A percentile compares a stretch with the other conserved stretches of the same genome.
phyloP scores from a whole-genome alignment of 495 filamentous ascomycete genomes.

The Daldinia vernicosa region DNA sequence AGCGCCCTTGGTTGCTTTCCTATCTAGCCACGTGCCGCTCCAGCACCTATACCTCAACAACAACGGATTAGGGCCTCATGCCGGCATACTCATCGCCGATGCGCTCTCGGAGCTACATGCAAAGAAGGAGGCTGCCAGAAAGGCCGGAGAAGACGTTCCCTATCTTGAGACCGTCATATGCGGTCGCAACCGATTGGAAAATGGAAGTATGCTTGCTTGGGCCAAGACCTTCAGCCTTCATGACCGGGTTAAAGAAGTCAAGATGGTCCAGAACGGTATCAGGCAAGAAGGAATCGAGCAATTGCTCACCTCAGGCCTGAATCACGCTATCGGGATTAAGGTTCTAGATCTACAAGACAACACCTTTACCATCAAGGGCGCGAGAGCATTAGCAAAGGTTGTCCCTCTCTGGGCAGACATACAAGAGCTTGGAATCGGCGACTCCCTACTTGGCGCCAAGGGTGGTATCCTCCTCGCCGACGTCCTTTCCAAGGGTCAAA shows the following conservation, averaged over 20 bases:
- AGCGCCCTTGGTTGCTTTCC: slow-evolving; percentile 83
- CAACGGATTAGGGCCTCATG: slow-evolving; percentile 94
- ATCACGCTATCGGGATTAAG: slow-evolving; percentile 68
- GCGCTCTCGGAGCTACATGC: slow-evolving; percentile 76
- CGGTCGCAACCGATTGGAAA: slow-evolving; percentile 94
- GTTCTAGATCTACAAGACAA: slow-evolving; percentile 95
- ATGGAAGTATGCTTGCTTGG: slow-evolving; percentile 95
- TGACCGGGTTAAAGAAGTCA: slow-evolving; percentile 79
- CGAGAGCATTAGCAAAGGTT: slow-evolving; percentile 78
- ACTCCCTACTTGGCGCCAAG: slow-evolving; percentile 83
- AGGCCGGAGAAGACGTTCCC: slow-evolving; percentile 71
- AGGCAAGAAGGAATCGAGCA: slow-evolving; percentile 87
- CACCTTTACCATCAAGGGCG: slow-evolving; percentile 86
- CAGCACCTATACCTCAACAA: slow-evolving; percentile 95
- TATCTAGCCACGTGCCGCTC: slow-evolving; percentile 83
- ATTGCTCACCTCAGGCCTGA: slow-evolving; percentile 79
- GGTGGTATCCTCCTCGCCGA: slow-evolving; percentile 78
- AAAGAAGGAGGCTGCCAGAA: slow-evolving; percentile 80
- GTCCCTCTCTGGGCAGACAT: slow-evolving; percentile 77
- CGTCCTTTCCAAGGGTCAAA: slow-evolving; percentile 76
- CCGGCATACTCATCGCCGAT: slow-evolving; percentile 85
- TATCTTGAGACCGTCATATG: slow-evolving; percentile 93
- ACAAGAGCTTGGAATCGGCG: slow-evolving; percentile 85
- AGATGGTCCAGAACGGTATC: slow-evolving; percentile 99
- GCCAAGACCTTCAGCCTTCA: slow-evolving; percentile 84